Conservation (phyloP, 345 rosid species). For the Eucalyptus dawsonii region DNA sequence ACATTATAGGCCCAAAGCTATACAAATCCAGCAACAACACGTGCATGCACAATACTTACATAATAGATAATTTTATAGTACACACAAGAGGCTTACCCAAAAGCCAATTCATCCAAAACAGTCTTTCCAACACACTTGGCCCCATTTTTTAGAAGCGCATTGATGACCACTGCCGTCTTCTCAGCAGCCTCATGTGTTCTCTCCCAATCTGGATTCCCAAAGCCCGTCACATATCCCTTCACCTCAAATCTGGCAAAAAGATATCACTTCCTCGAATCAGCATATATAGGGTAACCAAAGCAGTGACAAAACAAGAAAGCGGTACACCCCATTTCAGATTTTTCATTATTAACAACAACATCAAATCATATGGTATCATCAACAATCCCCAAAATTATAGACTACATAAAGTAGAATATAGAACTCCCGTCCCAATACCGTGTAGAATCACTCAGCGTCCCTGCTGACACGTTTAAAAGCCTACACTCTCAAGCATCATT, state of each 20-base stretch:
- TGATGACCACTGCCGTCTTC: slow-evolving; percentile 58
- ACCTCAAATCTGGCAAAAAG: slow-evolving; percentile 57
- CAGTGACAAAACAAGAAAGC: neutral
- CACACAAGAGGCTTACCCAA: slow-evolving; percentile 30
- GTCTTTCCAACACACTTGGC: slow-evolving; percentile 94
- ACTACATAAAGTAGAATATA: neutral
- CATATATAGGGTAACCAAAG: neutral
- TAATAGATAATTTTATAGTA: neutral
- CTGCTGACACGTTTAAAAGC: neutral
- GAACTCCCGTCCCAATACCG: neutral
- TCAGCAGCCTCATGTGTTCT: slow-evolving; percentile 64
- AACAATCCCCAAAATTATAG: neutral
- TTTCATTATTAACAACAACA: neutral
- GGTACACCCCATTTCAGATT: neutral
- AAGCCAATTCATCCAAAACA: slow-evolving; percentile 68
- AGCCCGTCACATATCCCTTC: slow-evolving; percentile 65
- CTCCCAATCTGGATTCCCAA: slow-evolving; percentile 79
- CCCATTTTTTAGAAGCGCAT: slow-evolving; percentile 62
- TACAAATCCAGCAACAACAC: neutral
- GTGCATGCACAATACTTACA: neutral
- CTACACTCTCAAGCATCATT: neutral
- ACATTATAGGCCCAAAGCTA: neutral
- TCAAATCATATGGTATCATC: neutral
- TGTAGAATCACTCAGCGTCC: neutral
- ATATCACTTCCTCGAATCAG: neutral